Percentiles rank a stretch among this genome's conserved stretches.
Conservation (phyloP, 2,329 filamentous ascomycete species). For the Beauveria sp. region DNA sequence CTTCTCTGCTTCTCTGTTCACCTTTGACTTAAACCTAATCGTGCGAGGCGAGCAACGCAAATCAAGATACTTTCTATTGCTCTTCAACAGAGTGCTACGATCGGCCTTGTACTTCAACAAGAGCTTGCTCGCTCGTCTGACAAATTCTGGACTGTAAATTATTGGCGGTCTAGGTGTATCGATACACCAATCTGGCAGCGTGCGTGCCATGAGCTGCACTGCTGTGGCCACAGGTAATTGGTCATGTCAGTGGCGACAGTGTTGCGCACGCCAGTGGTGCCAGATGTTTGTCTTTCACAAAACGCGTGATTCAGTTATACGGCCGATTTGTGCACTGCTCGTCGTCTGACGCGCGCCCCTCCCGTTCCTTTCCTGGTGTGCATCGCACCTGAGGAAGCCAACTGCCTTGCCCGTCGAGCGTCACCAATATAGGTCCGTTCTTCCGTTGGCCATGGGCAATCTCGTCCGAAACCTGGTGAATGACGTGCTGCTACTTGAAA, state of each 20-base stretch:
- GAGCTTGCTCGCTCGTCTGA: neutral
- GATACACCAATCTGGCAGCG: neutral
- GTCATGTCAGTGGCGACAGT: neutral
- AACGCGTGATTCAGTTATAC: slow-evolving; percentile 6
- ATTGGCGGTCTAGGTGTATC: neutral
- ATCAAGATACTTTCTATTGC: neutral
- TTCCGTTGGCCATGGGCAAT: neutral
- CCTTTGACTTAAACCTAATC: neutral
- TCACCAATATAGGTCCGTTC: neutral
- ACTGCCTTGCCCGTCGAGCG: neutral
- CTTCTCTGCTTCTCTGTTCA: neutral
- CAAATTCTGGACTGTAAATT: neutral
- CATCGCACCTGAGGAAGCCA: neutral
- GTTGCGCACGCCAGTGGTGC: neutral
- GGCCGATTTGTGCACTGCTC: slow-evolving; percentile 3
- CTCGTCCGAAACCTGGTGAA: neutral
- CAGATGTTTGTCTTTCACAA: slow-evolving; percentile 5
- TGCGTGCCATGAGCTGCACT: neutral
- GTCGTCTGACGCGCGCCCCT: neutral
- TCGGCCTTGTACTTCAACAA: neutral
- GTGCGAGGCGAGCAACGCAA: neutral
- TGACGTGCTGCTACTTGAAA: neutral
- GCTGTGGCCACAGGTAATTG: neutral
- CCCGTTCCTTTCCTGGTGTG: neutral
- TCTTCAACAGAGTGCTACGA: neutral